Base-by-base conservation (phyloP, 345 rosid species). In the Pugionium cornutum region DNA sequence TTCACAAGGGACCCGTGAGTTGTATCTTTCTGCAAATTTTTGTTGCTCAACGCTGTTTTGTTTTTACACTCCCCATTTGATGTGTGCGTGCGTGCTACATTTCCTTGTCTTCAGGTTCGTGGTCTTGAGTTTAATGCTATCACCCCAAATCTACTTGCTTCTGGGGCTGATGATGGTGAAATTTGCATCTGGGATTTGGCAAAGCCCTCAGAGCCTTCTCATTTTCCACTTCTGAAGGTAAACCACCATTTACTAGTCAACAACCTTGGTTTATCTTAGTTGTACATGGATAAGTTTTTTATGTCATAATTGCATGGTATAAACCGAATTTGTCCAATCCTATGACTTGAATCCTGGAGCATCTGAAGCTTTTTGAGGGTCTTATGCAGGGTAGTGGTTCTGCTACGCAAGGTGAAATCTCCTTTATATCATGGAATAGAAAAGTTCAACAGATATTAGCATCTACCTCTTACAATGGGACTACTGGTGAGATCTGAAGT, bases 141-240 rank as follows among this genome's bases (percentile, higher is more conserved):
- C 64, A 69, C 90, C 33, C 86, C 99, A 30, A 86, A 91, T 66
- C 79, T 86, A 62, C 89, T 95, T 77, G 99, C 98, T 58, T 91
- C 99, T 67, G 99, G 98, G 40, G 97, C 98, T 46, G 97, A 91
- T 68, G 99, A 89, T 72, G 96, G 97, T 67, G 97, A 95, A 83
- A 86, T 89, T 61, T 87, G 88, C 82, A 87, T 95, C 42, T 95
- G 99, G 99, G 96, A 95, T 83, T 68, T 95, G 73, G 67, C 88
- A 50, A 69, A 77, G 57, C 99, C 99, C 41, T 58, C 82, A n/a
- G 87, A 82, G 73, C 94, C 97, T 70, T 72, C 89, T 62, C 94
- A 81, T 80, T 89, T 80, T 67, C 98, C 99, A 3, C 84, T 91
- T 37, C 88, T 89, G 44, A 89, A 78, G 96, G 98, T 86, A 70